Evolutionary conservation across 2,329 filamentous ascomycete genomes (phyloP).

Genomic region (Pseudopithomyces chartarum): DNA sequence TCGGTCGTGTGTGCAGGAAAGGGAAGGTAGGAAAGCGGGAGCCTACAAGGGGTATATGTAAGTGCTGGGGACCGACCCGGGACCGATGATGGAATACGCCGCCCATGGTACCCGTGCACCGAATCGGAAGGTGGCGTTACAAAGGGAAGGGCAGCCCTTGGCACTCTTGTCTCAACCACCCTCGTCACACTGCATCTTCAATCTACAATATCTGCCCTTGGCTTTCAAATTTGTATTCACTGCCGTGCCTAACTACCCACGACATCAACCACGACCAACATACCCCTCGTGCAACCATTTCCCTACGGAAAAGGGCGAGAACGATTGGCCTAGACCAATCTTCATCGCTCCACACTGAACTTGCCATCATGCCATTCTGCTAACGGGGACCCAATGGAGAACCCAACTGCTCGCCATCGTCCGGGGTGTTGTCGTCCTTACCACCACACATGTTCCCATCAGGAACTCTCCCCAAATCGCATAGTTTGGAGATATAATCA

Average conservation of each 20-base stretch:
- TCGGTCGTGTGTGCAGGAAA: neutral
- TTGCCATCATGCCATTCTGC: too few relatives aligned
- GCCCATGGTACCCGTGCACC: conserved; percentile 5
- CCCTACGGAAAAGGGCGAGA: neutral
- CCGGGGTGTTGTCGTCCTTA: neutral
- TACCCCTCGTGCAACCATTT: neutral
- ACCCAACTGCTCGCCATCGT: neutral
- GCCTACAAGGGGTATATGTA: too few relatives aligned
- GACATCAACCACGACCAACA: conserved; percentile 1
- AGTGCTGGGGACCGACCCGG: neutral
- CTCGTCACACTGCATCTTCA: neutral
- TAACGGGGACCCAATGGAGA: neutral
- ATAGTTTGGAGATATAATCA: neutral
- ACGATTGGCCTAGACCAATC: neutral
- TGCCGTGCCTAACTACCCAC: neutral
- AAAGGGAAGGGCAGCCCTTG: conserved; percentile 2
- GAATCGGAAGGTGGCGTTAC: conserved; percentile 10
- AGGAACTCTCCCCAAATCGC: neutral
- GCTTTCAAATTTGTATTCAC: neutral
- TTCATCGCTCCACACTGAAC: neutral
- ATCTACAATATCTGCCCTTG: neutral
- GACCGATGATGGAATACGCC: neutral
- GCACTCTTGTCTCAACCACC: neutral
- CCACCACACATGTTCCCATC: neutral
- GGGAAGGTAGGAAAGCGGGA: conserved; percentile 4